Percentiles rank a stretch among this genome's conserved stretches.
Conservation (phyloP, 2,329 filamentous ascomycete species). For the Pseudogymnoascus sp. region DNA sequence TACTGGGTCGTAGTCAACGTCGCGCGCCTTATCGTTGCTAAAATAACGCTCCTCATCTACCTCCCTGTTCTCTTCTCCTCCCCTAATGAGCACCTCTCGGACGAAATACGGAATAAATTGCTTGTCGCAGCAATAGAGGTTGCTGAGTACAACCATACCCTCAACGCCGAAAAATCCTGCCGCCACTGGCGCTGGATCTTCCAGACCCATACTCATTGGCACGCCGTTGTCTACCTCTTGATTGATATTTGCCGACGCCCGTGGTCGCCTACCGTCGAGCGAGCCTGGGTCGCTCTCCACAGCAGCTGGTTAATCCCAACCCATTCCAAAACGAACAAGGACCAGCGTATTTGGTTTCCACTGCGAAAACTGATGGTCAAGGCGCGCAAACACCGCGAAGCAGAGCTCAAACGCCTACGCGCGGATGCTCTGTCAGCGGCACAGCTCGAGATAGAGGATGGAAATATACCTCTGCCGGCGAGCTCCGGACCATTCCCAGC, state of each 20-base stretch:
- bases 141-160: conserved; percentile 45
- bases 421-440: conserved; percentile 21
- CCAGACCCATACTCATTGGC: neutral
- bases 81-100: conserved; percentile 30
- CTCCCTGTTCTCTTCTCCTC: conserved; percentile 41
- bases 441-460: conserved; percentile 20
- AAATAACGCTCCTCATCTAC: conserved; percentile 46
- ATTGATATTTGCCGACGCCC: conserved; percentile 8
- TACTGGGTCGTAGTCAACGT: conserved; percentile 34
- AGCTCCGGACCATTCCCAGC: conserved; percentile 24
- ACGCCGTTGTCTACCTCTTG: neutral
- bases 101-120: conserved; percentile 35
- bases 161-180: conserved; percentile 48
- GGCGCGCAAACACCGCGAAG: conserved; percentile 24
- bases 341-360: conserved; percentile 12
- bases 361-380: conserved; percentile 13
- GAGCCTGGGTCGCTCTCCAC: conserved; percentile 14
- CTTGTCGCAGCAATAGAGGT: conserved; percentile 45
- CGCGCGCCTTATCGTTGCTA: conserved; percentile 42
- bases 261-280: conserved; percentile 12
- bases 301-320: neutral
- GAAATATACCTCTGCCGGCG: conserved; percentile 19
- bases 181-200: neutral
- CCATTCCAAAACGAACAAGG: neutral
- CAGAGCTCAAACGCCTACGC: conserved; percentile 26